Evolutionary conservation across 371 early-diverging fungal genomes (phyloP).

Genomic region (Cladochytrium tenue): DNA sequence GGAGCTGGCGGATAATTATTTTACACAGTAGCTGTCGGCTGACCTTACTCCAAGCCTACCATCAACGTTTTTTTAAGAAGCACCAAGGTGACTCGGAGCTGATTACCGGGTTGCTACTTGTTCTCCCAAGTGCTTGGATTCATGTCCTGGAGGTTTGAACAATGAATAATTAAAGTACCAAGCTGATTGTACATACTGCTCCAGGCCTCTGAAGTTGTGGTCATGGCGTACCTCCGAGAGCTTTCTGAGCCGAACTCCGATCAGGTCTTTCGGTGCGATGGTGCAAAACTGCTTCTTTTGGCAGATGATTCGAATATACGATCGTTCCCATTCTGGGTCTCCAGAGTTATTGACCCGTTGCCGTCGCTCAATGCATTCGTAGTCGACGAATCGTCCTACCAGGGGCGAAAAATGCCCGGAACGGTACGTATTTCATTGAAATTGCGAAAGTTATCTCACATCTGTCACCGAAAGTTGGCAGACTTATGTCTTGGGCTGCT

Average conservation of each 20-base stretch:
- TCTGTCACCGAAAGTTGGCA: conserved; percentile 18
- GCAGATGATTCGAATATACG: conserved; percentile 25
- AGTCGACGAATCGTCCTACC: conserved; percentile 19
- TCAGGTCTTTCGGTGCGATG: background rate
- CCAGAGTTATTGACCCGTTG: conserved; percentile 17
- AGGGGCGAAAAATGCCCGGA: too few species aligned
- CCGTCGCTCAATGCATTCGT: conserved; percentile 7
- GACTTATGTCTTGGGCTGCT: conserved; percentile 21
- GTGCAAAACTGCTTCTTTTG: conserved; percentile 21
- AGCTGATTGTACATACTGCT: background rate
- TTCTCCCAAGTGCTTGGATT: conserved; percentile 29
- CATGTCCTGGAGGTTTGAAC: conserved; percentile 46
- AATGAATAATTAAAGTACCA: background rate
- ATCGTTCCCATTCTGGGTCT: conserved; percentile 34
- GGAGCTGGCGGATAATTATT: background rate
- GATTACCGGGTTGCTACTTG: conserved; percentile 45
- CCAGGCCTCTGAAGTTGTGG: conserved; percentile 27
- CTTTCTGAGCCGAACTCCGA: conserved; percentile 4
- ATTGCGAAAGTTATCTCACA: too few species aligned
- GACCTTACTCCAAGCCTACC: conserved; percentile 26
- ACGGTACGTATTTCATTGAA: too few species aligned
- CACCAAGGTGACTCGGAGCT: conserved; percentile 41
- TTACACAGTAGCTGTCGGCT: background rate
- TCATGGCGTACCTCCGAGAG: conserved; percentile 30
- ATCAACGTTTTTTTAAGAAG: conserved; percentile 46